These are phyloP conservation scores for Cymbidium sinense DNA, from an alignment of 106 monocot genomes.

Conservation along the genomic window DNA sequence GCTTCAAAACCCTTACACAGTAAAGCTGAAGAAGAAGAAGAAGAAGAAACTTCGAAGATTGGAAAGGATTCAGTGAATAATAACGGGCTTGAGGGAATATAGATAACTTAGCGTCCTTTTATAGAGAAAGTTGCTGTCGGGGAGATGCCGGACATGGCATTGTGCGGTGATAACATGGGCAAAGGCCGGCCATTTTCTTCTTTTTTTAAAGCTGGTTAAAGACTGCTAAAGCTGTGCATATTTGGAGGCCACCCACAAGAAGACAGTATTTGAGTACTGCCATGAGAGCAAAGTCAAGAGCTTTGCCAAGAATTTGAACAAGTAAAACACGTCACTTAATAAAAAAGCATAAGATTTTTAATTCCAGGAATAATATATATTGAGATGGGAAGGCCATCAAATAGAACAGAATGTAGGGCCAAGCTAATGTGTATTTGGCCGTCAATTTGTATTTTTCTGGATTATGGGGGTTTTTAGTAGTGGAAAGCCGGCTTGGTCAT, in stretches of 20 bases:
- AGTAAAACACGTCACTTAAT: neutral
- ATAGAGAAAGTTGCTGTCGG: conserved; percentile 1
- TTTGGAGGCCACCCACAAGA: neutral
- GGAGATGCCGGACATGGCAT: neutral
- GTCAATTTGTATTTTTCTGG: neutral
- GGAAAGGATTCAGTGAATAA: neutral
- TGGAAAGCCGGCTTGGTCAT: neutral
- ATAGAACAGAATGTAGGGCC: neutral
- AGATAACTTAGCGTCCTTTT: neutral
- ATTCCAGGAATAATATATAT: neutral
- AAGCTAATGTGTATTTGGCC: neutral
- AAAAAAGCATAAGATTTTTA: neutral
- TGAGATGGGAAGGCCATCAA: neutral
- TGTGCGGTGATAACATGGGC: neutral
- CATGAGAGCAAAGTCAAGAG: neutral
- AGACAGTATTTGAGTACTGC: neutral
- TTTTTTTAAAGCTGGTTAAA: neutral
- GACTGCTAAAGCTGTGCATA: neutral
- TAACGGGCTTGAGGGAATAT: neutral
- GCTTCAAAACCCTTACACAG: neutral
- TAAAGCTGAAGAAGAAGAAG: neutral
- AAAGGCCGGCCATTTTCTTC: neutral
- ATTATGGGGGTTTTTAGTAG: neutral
- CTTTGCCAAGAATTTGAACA: neutral
- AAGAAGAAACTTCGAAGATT: neutral